Evolutionary conservation across 2,329 filamentous ascomycete species (phyloP), one percentile per base, ranked within the genome.

Genomic region (Fonsecaea pugnacius): DNA sequence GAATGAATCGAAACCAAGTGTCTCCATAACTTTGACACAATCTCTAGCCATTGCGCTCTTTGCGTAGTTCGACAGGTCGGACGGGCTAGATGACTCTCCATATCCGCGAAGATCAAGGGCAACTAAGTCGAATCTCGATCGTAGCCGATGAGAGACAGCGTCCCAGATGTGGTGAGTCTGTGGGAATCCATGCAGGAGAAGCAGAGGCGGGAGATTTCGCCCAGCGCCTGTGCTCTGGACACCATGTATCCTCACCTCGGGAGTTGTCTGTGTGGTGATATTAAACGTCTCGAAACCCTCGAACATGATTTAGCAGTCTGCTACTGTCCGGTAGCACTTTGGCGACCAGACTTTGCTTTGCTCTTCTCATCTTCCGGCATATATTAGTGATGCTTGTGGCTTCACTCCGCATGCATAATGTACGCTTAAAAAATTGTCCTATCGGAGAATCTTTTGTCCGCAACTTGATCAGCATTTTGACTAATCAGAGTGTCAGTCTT

Each of bases 121-220:
- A 24, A 53, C 24, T n/a, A 53, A 35, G 3, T 53, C 33, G 27
- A 53, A 53, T 30, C 33, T 27, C 3, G 27, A 33, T 18, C 16
- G 27, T n/a, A 53, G 51, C 18, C 18, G 51, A 53, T 8, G 10
- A n/a, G 51, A 27, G 4, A 53, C 51, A 36, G 51, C 27, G 30
- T 53, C 30, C 51, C 51, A 53, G 51, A 53, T 53, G 12, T 53
- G 51, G 51, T 53, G 51, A 53, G 51, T 53, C 51, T 53, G 51
- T 36, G 51, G 51, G 30, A 53, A 53, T 8, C 51, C 51, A 53
- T 53, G 51, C 8, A 53, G 51, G 12, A 53, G 51, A 36, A 53
- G 51, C 9, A 53, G 30, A 53, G 51, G 51, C 16, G 51, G 51
- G 30, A 53, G 27, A 18, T 35, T 36, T 16, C 8, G 27, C 14